A percentile compares a stretch with the other conserved stretches of the same genome.
These are phyloP conservation scores for Kwoniella sp. DNA, from an alignment of 768 basidiomycete species.

Conservation along the genomic window DNA sequence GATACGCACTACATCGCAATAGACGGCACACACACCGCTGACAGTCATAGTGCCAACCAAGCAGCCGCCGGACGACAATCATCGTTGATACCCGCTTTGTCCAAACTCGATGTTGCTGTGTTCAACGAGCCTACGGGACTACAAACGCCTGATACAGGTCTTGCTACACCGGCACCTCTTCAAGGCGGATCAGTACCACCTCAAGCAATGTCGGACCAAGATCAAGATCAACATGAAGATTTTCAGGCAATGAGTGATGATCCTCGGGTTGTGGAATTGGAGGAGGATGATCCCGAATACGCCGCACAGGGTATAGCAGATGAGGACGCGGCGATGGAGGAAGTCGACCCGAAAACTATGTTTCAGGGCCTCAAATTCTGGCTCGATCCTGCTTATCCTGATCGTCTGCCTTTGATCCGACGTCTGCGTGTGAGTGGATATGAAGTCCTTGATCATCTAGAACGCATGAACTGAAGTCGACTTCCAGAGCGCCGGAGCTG, in stretches of 20 bases:
- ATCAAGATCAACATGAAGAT: not conserved
- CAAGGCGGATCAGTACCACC: not conserved
- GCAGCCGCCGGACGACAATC: not conserved
- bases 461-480: not conserved
- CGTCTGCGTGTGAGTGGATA: constrained; percentile 16
- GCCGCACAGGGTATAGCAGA: not conserved
- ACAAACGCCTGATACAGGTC: not conserved
- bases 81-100: not conserved
- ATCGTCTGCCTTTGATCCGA: constrained; percentile 17
- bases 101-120: not conserved
- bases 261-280: not conserved
- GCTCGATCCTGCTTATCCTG: constrained; percentile 26
- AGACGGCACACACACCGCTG: too few species aligned
- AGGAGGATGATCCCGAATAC: not conserved
- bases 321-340: not conserved
- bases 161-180: not conserved
- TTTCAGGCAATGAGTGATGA: not conserved
- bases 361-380: constrained; percentile 27
- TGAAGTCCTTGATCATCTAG: not conserved
- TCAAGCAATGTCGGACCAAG: not conserved
- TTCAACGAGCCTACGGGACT: not conserved
- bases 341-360: constrained; percentile 10
- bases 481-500: constrained; percentile 20
- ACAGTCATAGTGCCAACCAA: too few species aligned
- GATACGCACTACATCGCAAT: too few species aligned